Conservation (phyloP, 768 basidiomycete species). For the Tricholoma terreum region DNA sequence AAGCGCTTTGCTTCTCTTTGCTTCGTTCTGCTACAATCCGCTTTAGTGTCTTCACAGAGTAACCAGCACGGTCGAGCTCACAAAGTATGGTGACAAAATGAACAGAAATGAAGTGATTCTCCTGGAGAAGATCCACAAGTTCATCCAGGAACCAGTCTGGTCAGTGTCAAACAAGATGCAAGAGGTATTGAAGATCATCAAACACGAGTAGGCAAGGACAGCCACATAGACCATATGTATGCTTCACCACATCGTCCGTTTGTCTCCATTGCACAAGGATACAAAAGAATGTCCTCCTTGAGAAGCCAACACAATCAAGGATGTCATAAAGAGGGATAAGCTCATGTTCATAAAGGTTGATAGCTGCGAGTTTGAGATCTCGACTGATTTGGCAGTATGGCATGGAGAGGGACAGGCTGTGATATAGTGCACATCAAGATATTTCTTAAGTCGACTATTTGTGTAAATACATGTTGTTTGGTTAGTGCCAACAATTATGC, state of each 20-base stretch:
- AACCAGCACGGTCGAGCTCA: slow-evolving; percentile 17
- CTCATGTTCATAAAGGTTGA: too few species aligned
- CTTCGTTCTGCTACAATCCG: slow-evolving; percentile 30
- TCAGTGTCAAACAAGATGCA: slow-evolving; percentile 10
- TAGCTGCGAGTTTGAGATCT: too few species aligned
- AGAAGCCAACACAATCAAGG: too few species aligned
- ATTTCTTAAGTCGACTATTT: too few species aligned
- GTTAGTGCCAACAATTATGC: too few species aligned
- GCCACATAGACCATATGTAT: slow-evolving; percentile 10
- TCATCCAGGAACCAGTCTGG: slow-evolving; percentile 36
- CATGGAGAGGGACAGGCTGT: too few species aligned
- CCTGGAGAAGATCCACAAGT: slow-evolving; percentile 19
- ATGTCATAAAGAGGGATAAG: too few species aligned
- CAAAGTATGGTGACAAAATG: slow-evolving; percentile 30
- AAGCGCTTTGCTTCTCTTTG: slow-evolving; percentile 23
- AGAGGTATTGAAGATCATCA: slow-evolving; percentile 22
- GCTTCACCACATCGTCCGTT: slow-evolving; percentile 25
- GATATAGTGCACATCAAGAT: too few species aligned
- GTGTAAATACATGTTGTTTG: too few species aligned
- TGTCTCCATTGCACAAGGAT: slow-evolving; percentile 21
- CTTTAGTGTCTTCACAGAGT: slow-evolving; percentile 24
- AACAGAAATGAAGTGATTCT: slow-evolving; percentile 30
- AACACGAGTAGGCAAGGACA: slow-evolving; percentile 6
- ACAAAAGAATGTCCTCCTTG: slow-evolving; percentile 19
- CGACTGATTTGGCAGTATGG: slow-evolving; percentile 10